These are phyloP conservation scores for Colletotrichum sp. DNA, from an alignment of 2,329 filamentous ascomycete genomes.

Conservation along the genomic window DNA sequence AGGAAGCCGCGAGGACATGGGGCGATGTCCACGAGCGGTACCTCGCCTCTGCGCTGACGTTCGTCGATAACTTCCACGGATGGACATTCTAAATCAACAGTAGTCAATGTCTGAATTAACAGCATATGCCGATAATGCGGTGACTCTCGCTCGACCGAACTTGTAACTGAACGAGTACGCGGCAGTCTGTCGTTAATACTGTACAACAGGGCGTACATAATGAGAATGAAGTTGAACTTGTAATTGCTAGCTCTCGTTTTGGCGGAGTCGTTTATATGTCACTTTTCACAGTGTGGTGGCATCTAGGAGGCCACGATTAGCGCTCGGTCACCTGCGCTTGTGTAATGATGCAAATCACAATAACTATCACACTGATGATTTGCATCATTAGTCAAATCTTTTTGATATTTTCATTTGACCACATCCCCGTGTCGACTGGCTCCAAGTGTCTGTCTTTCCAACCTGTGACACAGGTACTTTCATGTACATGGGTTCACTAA, in stretches of 20 bases:
- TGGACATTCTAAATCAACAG: constrained; percentile 54
- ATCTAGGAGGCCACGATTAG: background rate
- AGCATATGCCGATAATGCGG: background rate
- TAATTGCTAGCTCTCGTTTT: background rate
- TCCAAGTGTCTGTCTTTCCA: background rate
- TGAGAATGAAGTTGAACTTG: background rate
- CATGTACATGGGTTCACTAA: background rate
- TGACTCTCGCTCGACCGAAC: background rate
- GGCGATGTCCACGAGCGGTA: constrained; percentile 71
- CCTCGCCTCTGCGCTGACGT: constrained; percentile 71
- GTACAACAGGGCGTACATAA: background rate
- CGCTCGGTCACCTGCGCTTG: background rate
- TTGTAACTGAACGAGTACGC: background rate
- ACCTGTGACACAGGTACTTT: background rate
- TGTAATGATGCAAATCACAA: background rate
- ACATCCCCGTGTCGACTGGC: background rate
- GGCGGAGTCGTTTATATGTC: background rate
- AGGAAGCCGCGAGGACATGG: constrained; percentile 76
- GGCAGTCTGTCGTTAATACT: background rate
- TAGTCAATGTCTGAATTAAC: background rate
- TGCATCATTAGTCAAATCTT: fast-evolving
- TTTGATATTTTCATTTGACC: background rate
- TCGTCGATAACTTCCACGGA: constrained; percentile 74
- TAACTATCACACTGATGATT: fast-evolving
- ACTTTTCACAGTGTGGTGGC: background rate